A percentile compares a stretch with the other conserved stretches of the same genome.
Evolutionary conservation across 2,329 filamentous ascomycete genomes (phyloP).

Genomic region (Aspergillus quadricinctus): DNA sequence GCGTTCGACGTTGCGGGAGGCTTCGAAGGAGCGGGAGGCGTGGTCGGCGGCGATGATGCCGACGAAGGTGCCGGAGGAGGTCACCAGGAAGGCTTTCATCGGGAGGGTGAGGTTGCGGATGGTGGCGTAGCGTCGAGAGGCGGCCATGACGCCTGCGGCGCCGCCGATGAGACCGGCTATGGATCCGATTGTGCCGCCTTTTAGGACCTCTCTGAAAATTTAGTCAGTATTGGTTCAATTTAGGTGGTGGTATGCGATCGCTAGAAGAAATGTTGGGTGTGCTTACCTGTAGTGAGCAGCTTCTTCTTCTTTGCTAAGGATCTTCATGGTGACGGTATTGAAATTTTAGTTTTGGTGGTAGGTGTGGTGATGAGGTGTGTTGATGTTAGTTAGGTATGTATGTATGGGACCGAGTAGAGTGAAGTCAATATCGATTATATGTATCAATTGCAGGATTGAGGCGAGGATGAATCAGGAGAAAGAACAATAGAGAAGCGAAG

Average conservation of each 20-base stretch:
- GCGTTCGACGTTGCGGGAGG: constrained; percentile 61
- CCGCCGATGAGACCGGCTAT: constrained; percentile 64
- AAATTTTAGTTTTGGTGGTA: neutral
- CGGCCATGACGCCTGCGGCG: constrained; percentile 61
- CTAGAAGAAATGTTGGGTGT: neutral
- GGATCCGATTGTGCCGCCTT: constrained; percentile 73
- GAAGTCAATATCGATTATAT: neutral
- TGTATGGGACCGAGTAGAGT: constrained; percentile 1
- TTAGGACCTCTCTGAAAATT: constrained; percentile 61
- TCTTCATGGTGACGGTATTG: constrained; percentile 67
- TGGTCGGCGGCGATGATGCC: constrained; percentile 85
- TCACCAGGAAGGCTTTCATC: constrained; percentile 85
- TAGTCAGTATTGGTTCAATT: constrained; percentile 6
- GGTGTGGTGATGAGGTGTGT: too few species aligned
- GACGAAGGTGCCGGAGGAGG: constrained; percentile 74
- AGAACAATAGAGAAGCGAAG: constrained; percentile 7
- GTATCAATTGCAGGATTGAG: neutral
- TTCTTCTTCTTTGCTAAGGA: constrained; percentile 93
- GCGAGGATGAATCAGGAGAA: neutral
- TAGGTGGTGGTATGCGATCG: neutral
- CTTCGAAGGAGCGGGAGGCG: constrained; percentile 67
- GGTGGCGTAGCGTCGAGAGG: constrained; percentile 66
- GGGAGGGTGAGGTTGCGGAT: constrained; percentile 81
- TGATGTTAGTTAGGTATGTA: too few species aligned
- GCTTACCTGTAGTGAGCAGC: constrained; percentile 70